Evolutionary conservation across 768 basidiomycete genomes (phyloP), one percentile per base, ranked within the genome.

Genomic region (Fibroporia radiculosa): DNA sequence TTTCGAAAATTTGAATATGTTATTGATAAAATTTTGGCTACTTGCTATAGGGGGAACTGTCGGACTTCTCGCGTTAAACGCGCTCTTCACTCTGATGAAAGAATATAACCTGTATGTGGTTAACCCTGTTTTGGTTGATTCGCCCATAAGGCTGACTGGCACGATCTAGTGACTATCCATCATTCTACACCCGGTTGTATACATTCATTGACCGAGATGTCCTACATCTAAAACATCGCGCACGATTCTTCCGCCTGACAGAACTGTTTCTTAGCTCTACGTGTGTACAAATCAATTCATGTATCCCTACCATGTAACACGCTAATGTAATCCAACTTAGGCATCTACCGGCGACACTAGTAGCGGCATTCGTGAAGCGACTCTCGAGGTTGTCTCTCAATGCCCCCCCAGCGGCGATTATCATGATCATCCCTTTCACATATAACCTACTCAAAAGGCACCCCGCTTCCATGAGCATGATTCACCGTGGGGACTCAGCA

Each of bases 381-480:
- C 74, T 99, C 24, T 78, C 92, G 2, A 78, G 88, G 11, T 72
- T 98, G 2, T 84, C 91, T 6, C 72, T 98, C 10, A 68, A 70
- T 24, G 91, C 93, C 0, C 88, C 93, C 0, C 93, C 96, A 6
- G 81, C 93, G 12, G 93, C 87, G 0, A 81, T 96, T 24, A 73
- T 99, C 46, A 84, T 93, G 72, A 69, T 89, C 55, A 78, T 99
- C 33, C 93, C 96, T 2, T 89, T 98, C 66, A 81, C 84, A 6
- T 98, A 98, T 67, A 98, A 98, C 58, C 70, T 93, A 41, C 75
- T 99, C 55, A 96, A 96, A 62, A 71, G 77, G 7, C 95, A 98
- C 62, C 93, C 93, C 3, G 78, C 82, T 0, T 74, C 93, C 49
- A 96, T 97, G 93, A 67, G 68, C 25, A 87, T 98, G 84, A 88